These are phyloP conservation scores for Rhizoclosmatium sp. DNA, from an alignment of 192 early-diverging fungal genomes.

Conservation along the genomic window DNA sequence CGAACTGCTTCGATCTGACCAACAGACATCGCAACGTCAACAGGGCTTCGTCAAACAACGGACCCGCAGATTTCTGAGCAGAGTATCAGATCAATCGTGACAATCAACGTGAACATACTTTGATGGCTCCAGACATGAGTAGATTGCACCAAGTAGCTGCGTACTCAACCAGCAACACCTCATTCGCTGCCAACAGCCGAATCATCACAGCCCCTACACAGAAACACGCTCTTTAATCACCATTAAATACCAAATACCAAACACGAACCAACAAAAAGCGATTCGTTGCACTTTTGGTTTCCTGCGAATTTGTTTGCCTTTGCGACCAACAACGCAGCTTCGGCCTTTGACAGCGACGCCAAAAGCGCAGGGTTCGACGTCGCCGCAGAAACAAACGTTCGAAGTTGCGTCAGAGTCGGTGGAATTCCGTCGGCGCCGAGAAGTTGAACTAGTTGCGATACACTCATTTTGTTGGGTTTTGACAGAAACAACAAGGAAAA, in stretches of 20 bases:
- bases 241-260: too few species aligned
- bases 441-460: neutral
- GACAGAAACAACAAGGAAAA: neutral
- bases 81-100: neutral
- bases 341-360: neutral
- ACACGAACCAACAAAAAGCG: neutral
- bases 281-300: neutral
- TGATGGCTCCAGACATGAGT: neutral
- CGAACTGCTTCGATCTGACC: neutral
- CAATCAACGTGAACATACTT: neutral
- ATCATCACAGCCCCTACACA: neutral
- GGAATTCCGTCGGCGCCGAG: neutral
- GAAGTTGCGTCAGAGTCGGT: neutral
- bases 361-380: neutral
- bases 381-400: neutral
- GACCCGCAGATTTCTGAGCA: conserved; percentile 17
- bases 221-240: too few species aligned
- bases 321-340: neutral
- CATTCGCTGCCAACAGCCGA: neutral
- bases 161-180: neutral
- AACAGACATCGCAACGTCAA: conserved; percentile 10
- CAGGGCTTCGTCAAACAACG: conserved; percentile 15
- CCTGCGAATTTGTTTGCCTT: neutral
- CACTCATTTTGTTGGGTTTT: neutral
- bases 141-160: neutral